Conservation (phyloP, 2,329 filamentous ascomycete species). For the Verticillium alfalfae region DNA sequence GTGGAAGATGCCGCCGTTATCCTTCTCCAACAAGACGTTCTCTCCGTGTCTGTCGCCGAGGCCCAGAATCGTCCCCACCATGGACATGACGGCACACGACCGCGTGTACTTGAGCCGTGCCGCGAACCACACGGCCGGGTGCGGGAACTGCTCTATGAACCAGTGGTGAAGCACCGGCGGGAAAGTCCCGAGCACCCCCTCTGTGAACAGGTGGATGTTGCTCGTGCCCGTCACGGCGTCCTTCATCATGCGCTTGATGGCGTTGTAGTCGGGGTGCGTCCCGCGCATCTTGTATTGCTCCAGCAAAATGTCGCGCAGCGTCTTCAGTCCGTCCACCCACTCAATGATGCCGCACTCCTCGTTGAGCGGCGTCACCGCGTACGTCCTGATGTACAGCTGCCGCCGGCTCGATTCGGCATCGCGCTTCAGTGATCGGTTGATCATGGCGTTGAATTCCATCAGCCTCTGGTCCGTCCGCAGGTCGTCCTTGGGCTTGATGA, state of each 20-base stretch:
- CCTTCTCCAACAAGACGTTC: slow-evolving; percentile 92
- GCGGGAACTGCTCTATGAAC: slow-evolving; percentile 94
- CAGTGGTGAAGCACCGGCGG: slow-evolving; percentile 83
- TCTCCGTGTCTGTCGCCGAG: slow-evolving; percentile 94
- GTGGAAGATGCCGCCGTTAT: slow-evolving; percentile 89
- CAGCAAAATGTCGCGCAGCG: slow-evolving; percentile 84
- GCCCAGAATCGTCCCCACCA: slow-evolving; percentile 91
- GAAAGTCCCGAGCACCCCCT: slow-evolving; percentile 60
- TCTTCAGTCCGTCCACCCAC: slow-evolving; percentile 96
- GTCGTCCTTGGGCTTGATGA: slow-evolving; percentile 98
- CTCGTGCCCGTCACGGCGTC: slow-evolving; percentile 50
- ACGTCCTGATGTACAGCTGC: slow-evolving; percentile 92
- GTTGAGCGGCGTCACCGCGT: slow-evolving; percentile 92
- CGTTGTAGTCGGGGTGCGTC: slow-evolving; percentile 62
- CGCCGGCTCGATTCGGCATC: slow-evolving; percentile 87
- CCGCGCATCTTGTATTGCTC: slow-evolving; percentile 71
- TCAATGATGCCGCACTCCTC: slow-evolving; percentile 98
- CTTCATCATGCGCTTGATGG: slow-evolving; percentile 60
- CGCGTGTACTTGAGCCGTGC: slow-evolving; percentile 86
- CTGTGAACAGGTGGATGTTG: slow-evolving; percentile 67
- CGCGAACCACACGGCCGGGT: slow-evolving; percentile 86
- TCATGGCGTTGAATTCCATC: slow-evolving; percentile 99
- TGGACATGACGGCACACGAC: slow-evolving; percentile 98
- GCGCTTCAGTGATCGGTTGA: slow-evolving; percentile 88
- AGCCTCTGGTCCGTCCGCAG: slow-evolving; percentile 94